These are phyloP conservation scores for Vigna mungo DNA, from an alignment of 306 rosid species.

Conservation along the genomic window DNA sequence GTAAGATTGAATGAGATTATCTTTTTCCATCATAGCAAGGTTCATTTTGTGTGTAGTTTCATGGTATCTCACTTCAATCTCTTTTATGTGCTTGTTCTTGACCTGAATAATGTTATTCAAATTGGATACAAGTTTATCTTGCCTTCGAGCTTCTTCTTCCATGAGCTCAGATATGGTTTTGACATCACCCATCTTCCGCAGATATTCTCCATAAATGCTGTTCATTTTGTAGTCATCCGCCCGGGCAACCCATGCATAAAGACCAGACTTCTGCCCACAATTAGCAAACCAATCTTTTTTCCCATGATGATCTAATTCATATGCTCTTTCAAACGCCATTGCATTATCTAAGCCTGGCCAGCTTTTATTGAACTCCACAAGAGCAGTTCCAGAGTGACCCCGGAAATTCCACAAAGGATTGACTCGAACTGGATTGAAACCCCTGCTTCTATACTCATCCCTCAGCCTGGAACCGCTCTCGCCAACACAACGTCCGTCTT, in stretches of 20 bases:
- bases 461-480: constrained; percentile 92
- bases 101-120: constrained; percentile 72
- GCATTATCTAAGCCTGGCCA: constrained; percentile 96
- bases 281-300: constrained; percentile 71
- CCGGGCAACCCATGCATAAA: constrained; percentile 97
- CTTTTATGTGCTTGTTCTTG: constrained; percentile 67
- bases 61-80: constrained; percentile 76
- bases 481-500: constrained; percentile 77
- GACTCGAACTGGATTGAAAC: constrained; percentile 86
- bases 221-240: constrained; percentile 72
- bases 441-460: constrained; percentile 83
- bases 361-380: constrained; percentile 83
- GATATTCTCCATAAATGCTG: constrained; percentile 75
- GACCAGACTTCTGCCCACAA: constrained; percentile 64
- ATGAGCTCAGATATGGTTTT: constrained; percentile 79
- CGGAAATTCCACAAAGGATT: constrained; percentile 84
- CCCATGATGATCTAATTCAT: constrained; percentile 78
- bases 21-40: constrained; percentile 65
- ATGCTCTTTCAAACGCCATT: constrained; percentile 86
- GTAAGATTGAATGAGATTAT: constrained; percentile 73
- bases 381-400: constrained; percentile 89
- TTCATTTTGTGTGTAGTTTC: constrained; percentile 66
- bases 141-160: constrained; percentile 92
- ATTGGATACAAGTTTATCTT: constrained; percentile 76
- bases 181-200: constrained; percentile 81